These are phyloP conservation scores for Thozetella sp. DNA, from an alignment of 495 filamentous ascomycete species.

Conservation along the genomic window DNA sequence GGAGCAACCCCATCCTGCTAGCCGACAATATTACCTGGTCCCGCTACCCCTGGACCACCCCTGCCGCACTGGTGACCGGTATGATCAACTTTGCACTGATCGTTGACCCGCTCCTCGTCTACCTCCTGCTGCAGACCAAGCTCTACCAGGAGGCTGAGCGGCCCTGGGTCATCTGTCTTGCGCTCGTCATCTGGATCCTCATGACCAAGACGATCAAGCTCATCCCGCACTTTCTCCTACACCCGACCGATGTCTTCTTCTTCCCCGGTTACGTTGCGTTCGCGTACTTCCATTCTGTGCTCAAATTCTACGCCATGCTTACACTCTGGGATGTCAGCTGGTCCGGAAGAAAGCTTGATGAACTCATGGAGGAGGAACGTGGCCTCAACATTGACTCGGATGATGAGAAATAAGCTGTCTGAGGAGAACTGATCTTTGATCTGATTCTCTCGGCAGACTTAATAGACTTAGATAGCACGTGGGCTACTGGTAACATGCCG, in stretches of 20 bases:
- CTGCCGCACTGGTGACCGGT: slow-evolving; percentile 60
- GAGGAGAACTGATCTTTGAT: no score
- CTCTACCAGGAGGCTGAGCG: not conserved
- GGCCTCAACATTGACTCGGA: not conserved
- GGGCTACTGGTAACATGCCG: no score
- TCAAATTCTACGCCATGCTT: slow-evolving; percentile 64
- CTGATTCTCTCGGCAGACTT: not conserved
- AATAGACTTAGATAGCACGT: no score
- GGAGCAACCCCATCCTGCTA: slow-evolving; percentile 61
- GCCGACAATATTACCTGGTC: slow-evolving; percentile 29
- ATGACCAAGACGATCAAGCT: slow-evolving; percentile 64
- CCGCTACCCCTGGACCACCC: slow-evolving; percentile 62
- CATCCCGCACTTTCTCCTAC: slow-evolving; percentile 55
- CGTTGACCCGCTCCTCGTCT: slow-evolving; percentile 52
- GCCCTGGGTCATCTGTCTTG: not conserved
- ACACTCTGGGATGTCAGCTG: slow-evolving; percentile 43
- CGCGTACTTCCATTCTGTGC: slow-evolving; percentile 61
- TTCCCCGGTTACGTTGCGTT: slow-evolving; percentile 58
- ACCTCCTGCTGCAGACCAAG: slow-evolving; percentile 9
- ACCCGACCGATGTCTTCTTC: slow-evolving; percentile 57
- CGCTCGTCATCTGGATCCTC: slow-evolving; percentile 40
- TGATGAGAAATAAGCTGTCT: no score
- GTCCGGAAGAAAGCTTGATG: slow-evolving; percentile 19
- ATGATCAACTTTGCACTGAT: slow-evolving; percentile 61
- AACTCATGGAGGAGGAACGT: not conserved